Conservation (phyloP, 371 early-diverging fungal genomes). For the Lichtheimia hyalospora region DNA sequence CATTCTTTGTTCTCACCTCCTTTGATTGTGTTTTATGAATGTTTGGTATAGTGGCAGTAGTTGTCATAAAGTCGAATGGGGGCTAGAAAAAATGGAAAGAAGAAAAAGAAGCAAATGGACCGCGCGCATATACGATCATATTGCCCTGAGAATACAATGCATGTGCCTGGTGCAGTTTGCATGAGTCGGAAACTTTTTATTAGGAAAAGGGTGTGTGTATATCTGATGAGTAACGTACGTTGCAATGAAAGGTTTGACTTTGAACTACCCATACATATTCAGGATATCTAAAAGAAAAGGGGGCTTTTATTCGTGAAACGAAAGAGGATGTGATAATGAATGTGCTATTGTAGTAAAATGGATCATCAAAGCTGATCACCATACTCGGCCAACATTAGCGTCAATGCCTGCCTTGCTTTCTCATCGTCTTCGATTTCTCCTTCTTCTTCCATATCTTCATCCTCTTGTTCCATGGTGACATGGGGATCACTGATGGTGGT, state of each 20-base stretch:
- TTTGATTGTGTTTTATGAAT: not conserved
- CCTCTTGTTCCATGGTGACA: too few species aligned
- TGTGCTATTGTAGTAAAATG: too few species aligned
- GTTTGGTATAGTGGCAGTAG: not conserved
- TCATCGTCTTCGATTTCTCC: slow-evolving; percentile 8
- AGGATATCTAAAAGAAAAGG: not conserved
- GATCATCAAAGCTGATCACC: slow-evolving; percentile 4
- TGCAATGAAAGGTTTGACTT: slow-evolving; percentile 6
- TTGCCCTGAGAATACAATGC: not conserved
- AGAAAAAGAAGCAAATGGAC: slow-evolving; percentile 1
- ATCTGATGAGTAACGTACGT: not conserved
- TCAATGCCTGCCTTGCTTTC: slow-evolving; percentile 9
- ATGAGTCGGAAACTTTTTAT: slow-evolving; percentile 3
- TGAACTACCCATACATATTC: slow-evolving; percentile 3
- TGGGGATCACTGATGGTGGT: not conserved
- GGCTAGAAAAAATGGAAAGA: slow-evolving; percentile 6
- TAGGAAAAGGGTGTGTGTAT: not conserved
- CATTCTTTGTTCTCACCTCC: not conserved
- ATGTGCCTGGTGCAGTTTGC: not conserved
- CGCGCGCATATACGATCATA: not conserved
- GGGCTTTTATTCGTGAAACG: not conserved
- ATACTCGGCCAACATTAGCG: slow-evolving; percentile 11
- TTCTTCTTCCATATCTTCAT: not conserved
- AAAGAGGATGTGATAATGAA: not conserved
- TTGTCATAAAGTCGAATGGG: slow-evolving; percentile 5